Conservation (phyloP, 352 stramenopile genomes). For the Phytophthora pseudosyringae region DNA sequence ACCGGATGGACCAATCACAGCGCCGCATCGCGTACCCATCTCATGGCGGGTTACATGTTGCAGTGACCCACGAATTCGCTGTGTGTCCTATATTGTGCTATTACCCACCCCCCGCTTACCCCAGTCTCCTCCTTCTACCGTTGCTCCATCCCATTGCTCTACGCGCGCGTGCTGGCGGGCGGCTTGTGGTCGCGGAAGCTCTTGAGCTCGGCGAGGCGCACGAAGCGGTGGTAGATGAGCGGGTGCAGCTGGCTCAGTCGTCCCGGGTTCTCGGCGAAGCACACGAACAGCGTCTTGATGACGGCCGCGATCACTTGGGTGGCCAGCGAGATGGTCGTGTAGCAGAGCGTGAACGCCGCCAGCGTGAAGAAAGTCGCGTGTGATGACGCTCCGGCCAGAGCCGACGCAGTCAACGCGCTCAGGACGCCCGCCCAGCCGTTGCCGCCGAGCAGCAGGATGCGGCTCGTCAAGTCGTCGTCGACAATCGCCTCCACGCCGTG, state of each 20-base stretch:
- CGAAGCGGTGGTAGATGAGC: conserved; percentile 89
- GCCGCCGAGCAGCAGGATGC: conserved; percentile 69
- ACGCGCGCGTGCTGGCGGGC: conserved; percentile 27
- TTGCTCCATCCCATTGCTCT: conserved; percentile 4
- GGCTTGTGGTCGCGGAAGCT: conserved; percentile 83
- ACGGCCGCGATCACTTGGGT: conserved; percentile 76
- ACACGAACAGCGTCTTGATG: conserved; percentile 90
- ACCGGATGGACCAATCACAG: conserved; percentile 24
- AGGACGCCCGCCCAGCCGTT: conserved; percentile 87
- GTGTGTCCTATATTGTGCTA: conserved; percentile 26
- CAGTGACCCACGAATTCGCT: neutral
- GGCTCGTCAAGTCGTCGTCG: conserved; percentile 85
- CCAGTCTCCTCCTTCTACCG: conserved; percentile 5
- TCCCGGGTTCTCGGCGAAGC: conserved; percentile 83
- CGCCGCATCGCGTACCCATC: conserved; percentile 17
- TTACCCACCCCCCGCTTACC: neutral
- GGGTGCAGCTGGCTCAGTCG: conserved; percentile 83
- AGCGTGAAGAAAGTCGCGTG: conserved; percentile 83
- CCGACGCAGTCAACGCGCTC: conserved; percentile 68
- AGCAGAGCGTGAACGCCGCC: conserved; percentile 75
- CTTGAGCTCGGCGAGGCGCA: conserved; percentile 84
- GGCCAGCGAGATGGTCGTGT: conserved; percentile 81
- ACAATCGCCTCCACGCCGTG: conserved; percentile 86
- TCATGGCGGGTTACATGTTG: neutral
- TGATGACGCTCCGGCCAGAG: conserved; percentile 50